Evolutionary conservation across 192 early-diverging fungal genomes (phyloP).

Genomic region (Linnemannia elongata): DNA sequence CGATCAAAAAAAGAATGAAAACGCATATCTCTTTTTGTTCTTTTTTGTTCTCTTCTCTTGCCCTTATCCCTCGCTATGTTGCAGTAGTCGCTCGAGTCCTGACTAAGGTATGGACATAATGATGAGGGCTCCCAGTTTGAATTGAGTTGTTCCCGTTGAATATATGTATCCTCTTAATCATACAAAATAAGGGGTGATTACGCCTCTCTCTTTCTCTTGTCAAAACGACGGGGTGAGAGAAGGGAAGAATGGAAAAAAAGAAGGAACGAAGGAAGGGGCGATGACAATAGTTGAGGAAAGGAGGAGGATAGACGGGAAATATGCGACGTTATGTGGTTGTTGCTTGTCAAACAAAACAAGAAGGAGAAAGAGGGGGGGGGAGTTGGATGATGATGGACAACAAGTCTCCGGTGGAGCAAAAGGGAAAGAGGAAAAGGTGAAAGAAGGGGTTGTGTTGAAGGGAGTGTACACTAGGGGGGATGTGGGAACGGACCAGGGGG

Average conservation of each 20-base stretch:
- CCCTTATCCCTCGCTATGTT: too few species aligned
- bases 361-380: neutral
- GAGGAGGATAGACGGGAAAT: neutral
- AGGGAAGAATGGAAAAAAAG: neutral
- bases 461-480: too few species aligned
- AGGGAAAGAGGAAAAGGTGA: neutral
- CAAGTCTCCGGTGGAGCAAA: neutral
- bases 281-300: too few species aligned
- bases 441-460: neutral
- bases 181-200: neutral
- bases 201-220: neutral
- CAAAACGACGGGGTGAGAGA: neutral
- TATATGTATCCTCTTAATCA: neutral
- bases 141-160: neutral
- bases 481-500: too few species aligned
- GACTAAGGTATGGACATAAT: too few species aligned
- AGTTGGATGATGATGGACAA: neutral
- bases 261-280: too few species aligned
- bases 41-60: too few species aligned
- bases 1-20: too few species aligned
- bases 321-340: neutral
- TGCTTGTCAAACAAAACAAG: neutral
- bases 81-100: too few species aligned
- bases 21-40: too few species aligned
- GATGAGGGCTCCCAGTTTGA: neutral